A percentile compares a stretch with the other conserved stretches of the same genome.
These are phyloP conservation scores for Phytophthora syringae DNA, from an alignment of 352 stramenopile species.

Conservation along the genomic window DNA sequence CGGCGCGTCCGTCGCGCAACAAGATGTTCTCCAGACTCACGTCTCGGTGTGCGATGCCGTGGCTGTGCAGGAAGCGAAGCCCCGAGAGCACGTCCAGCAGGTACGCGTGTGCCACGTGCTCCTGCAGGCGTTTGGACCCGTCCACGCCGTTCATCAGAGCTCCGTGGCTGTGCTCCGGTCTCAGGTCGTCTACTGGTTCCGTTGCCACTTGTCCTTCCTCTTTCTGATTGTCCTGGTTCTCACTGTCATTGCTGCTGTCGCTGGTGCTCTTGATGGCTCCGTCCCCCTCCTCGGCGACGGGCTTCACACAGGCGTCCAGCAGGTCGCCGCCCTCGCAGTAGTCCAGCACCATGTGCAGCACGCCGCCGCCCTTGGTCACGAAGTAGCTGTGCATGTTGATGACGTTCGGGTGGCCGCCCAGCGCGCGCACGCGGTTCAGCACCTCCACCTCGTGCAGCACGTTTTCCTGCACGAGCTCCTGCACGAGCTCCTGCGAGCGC, in stretches of 20 bases:
- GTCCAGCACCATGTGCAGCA: constrained; percentile 78
- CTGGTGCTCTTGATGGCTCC: constrained; percentile 14
- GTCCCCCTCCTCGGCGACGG: neutral
- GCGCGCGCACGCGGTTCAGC: constrained; percentile 52
- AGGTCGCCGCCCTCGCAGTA: constrained; percentile 81
- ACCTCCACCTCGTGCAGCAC: constrained; percentile 76
- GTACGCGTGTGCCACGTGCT: constrained; percentile 56
- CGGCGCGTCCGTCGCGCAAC: constrained; percentile 62
- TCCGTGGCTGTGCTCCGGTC: constrained; percentile 15
- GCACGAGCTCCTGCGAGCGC: constrained; percentile 45
- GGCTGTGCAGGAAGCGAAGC: constrained; percentile 64
- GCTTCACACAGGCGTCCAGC: constrained; percentile 60
- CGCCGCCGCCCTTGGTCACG: constrained; percentile 48
- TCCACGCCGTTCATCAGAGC: constrained; percentile 28
- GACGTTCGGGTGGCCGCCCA: constrained; percentile 75
- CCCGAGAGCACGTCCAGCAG: constrained; percentile 75
- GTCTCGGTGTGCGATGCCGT: constrained; percentile 92
- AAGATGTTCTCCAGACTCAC: constrained; percentile 98
- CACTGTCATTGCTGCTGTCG: neutral
- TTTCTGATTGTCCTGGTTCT: constrained; percentile 9
- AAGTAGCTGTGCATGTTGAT: constrained; percentile 77
- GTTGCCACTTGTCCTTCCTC: neutral
- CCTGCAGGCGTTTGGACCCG: constrained; percentile 46
- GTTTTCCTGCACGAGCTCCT: too few species aligned
- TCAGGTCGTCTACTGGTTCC: neutral